Evolutionary conservation across 2,329 filamentous ascomycete species (phyloP).

Genomic region (Monosporascus sp.): DNA sequence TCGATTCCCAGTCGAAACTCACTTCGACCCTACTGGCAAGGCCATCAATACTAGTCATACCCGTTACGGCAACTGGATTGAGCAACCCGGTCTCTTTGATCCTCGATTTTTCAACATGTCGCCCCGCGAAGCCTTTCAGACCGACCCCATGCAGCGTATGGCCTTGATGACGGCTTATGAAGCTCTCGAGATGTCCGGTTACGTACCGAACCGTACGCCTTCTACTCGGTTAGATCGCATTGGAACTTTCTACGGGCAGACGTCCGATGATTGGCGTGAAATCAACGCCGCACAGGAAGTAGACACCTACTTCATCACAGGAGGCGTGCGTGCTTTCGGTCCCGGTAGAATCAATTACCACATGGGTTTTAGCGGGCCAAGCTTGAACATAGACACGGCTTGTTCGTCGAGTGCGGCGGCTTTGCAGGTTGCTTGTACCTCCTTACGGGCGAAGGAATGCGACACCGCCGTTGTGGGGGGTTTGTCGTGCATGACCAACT

Average conservation of each 20-base stretch:
- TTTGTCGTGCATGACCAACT: slow-evolving; percentile 72
- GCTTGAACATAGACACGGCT: slow-evolving; percentile 34
- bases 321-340: slow-evolving; percentile 44
- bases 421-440: slow-evolving; percentile 52
- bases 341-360: slow-evolving; percentile 44
- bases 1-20: slow-evolving; percentile 67
- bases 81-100: slow-evolving; percentile 72
- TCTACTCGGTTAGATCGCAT: slow-evolving; percentile 59
- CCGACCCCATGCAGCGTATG: slow-evolving; percentile 75
- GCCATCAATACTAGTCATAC: slow-evolving; percentile 72
- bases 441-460: slow-evolving; percentile 69
- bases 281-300: slow-evolving; percentile 66
- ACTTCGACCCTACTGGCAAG: slow-evolving; percentile 68
- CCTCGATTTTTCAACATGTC: slow-evolving; percentile 88
- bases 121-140: slow-evolving; percentile 72
- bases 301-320: slow-evolving; percentile 51
- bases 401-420: slow-evolving; percentile 35
- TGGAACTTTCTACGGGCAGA: slow-evolving; percentile 71
- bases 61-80: slow-evolving; percentile 68
- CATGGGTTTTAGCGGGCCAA: slow-evolving; percentile 35
- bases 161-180: slow-evolving; percentile 74
- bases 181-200: slow-evolving; percentile 75
- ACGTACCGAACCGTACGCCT: slow-evolving; percentile 67
- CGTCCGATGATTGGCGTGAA: slow-evolving; percentile 74
- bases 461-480: slow-evolving; percentile 79